A percentile compares a stretch with the other conserved stretches of the same genome.
phyloP scores from a whole-genome alignment of 2,329 filamentous ascomycete species.

The Trichoderma aggressivum region DNA sequence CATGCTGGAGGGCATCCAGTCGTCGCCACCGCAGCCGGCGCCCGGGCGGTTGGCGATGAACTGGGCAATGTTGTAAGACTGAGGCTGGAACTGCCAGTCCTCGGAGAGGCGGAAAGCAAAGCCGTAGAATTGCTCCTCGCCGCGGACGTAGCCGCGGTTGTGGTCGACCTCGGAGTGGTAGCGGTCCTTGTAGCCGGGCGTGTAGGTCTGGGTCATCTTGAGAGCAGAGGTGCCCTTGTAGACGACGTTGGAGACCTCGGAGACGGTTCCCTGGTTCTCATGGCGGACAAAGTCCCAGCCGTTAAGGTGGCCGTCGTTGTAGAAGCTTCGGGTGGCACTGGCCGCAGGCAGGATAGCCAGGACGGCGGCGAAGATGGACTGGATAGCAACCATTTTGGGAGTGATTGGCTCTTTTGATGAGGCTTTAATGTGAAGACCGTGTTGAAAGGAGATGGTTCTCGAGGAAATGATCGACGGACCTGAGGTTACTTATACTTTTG shows the following conservation, averaged over 20 bases:
- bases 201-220: slow-evolving; percentile 45
- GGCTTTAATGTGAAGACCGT: neutral
- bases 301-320: slow-evolving; percentile 39
- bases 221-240: slow-evolving; percentile 39
- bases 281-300: slow-evolving; percentile 40
- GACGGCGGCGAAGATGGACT: slow-evolving; percentile 17
- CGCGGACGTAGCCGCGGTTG: slow-evolving; percentile 43
- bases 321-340: slow-evolving; percentile 38
- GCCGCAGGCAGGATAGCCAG: slow-evolving; percentile 26
- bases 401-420: neutral
- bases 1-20: slow-evolving; percentile 49
- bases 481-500: slow-evolving; percentile 7
- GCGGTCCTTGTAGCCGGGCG: slow-evolving; percentile 39
- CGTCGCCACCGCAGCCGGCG: slow-evolving; percentile 40
- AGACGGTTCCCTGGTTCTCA: slow-evolving; percentile 42
- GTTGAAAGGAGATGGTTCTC: neutral
- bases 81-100: slow-evolving; percentile 44
- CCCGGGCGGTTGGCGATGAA: slow-evolving; percentile 49
- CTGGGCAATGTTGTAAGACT: slow-evolving; percentile 48
- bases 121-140: slow-evolving; percentile 47
- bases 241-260: slow-evolving; percentile 39
- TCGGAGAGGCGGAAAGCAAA: slow-evolving; percentile 49
- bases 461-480: neutral
- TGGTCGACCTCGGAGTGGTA: slow-evolving; percentile 49
- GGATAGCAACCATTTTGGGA: slow-evolving; percentile 17